Conservation (phyloP, 495 filamentous ascomycete species). For the Aspergillus diversus region DNA sequence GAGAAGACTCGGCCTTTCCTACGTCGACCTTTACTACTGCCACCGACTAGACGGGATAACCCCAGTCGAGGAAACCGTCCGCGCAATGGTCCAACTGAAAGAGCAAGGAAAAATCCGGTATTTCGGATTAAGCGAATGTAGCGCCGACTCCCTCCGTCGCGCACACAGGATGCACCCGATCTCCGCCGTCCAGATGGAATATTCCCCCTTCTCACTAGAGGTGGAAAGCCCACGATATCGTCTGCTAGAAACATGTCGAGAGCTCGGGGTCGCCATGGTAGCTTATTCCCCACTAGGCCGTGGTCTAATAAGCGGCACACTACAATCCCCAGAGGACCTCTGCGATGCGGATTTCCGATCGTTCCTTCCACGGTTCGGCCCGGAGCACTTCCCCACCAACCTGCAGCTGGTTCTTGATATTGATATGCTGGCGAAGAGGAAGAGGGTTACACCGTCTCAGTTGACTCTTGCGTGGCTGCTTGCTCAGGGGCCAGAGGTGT, state of each 20-base stretch:
- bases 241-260: slow-evolving; percentile 50
- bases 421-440: slow-evolving; percentile 45
- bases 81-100: slow-evolving; percentile 29
- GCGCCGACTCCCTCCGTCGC: slow-evolving; percentile 56
- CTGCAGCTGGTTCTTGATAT: slow-evolving; percentile 45
- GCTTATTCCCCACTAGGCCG: slow-evolving; percentile 51
- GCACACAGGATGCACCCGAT: slow-evolving; percentile 59
- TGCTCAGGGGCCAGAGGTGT: slow-evolving; percentile 55
- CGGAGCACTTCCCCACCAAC: slow-evolving; percentile 55
- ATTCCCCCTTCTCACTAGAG: slow-evolving; percentile 33
- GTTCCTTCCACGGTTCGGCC: slow-evolving; percentile 48
- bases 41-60: neutral
- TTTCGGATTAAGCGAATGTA: slow-evolving; percentile 57
- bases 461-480: slow-evolving; percentile 57
- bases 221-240: slow-evolving; percentile 53
- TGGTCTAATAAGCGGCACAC: slow-evolving; percentile 41
- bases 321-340: slow-evolving; percentile 39
- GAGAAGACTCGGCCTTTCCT: neutral
- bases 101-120: slow-evolving; percentile 55
- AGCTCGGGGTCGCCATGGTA: slow-evolving; percentile 48
- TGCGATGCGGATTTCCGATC: slow-evolving; percentile 33
- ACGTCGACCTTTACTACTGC: slow-evolving; percentile 3
- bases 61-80: slow-evolving; percentile 42
- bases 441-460: slow-evolving; percentile 50
- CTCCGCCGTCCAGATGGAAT: slow-evolving; percentile 62